Base-by-base conservation (phyloP, 2,329 filamentous ascomycete species). In the Trichoderma semiorbis region DNA sequence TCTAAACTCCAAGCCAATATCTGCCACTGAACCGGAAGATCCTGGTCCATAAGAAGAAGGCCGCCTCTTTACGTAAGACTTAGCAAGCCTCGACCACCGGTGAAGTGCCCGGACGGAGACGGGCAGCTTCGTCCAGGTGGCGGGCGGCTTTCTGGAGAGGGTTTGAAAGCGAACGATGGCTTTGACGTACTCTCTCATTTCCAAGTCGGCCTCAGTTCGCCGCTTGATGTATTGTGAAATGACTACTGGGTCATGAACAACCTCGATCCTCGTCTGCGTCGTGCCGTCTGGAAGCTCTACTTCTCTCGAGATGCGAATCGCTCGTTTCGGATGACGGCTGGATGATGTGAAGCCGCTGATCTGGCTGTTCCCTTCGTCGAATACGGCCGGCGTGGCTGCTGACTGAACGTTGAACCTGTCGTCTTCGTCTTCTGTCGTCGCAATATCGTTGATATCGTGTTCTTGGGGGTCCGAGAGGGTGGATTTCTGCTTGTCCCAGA, bases 211-310 rank as follows among this genome's bases (percentile, higher is more conserved):
- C 75, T 91, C 89, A 72, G 91, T 89, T 75, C 93, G 90, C 74
- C 92, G 87, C 82, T 93, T 94, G 79, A 93, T 88, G 80, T 99
- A 99, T 80, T 95, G 92, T 73, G 92, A 90, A 81, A 97, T 97
- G 65, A 98, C 94, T 64, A 93, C 90, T 2, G 92, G 90, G 79
- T 98, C 94, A 75, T 91, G 91, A 34, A 97, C 86, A 18, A 91
- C 82, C 76, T 94, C 88, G 69, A 91, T 90, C 74, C 89, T 88
- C 57, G 88, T 86, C 75, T 92, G 90, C 66, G 81, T 85, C 58
- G 89, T 84, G 43, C 84, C 84, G 72, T 85, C 83, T 5, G 81
- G 74, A 72, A 81, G 78, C 70, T 77, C 80, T 7, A 86, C 79
- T 53, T 88, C 89, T 71, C 96, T 91, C 55, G 88, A 90, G 78